Evolutionary conservation across 352 stramenopile genomes (phyloP).

Genomic region (Phytophthora vignae): DNA sequence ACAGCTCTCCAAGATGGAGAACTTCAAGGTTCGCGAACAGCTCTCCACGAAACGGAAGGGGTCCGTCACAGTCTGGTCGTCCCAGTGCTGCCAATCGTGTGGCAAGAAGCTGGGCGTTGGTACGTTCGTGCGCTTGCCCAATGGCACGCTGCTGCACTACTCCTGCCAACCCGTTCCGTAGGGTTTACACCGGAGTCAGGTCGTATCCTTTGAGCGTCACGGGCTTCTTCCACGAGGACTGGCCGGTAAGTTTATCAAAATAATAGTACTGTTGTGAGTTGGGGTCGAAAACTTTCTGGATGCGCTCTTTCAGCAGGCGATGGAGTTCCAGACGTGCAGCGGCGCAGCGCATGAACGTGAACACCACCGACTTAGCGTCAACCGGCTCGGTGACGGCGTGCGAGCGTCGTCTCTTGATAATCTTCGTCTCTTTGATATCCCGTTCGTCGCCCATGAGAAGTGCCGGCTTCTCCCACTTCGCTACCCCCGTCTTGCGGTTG

Average conservation of each 20-base stretch:
- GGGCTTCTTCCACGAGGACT: conserved; percentile 84
- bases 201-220: conserved; percentile 60
- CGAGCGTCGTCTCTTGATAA: conserved; percentile 50
- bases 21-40: conserved; percentile 79
- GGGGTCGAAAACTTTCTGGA: conserved; percentile 79
- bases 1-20: conserved; percentile 90
- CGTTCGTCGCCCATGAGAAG: conserved; percentile 43
- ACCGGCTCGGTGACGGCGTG: conserved; percentile 52
- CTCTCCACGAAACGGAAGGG: conserved; percentile 73
- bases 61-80: conserved; percentile 80
- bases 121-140: conserved; percentile 75
- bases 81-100: conserved; percentile 76
- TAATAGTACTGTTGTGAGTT: conserved; percentile 81
- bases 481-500: conserved; percentile 72
- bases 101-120: conserved; percentile 73
- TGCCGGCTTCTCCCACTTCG: conserved; percentile 71
- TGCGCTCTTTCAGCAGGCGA: conserved; percentile 48
- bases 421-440: conserved; percentile 52
- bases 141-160: conserved; percentile 74
- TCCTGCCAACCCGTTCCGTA: conserved; percentile 65
- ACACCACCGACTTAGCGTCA: conserved; percentile 55
- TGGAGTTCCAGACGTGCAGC: conserved; percentile 59
- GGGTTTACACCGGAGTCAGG: conserved; percentile 31
- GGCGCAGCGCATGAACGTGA: conserved; percentile 53
- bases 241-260: conserved; percentile 77